Base-by-base conservation (phyloP, 1,284 basidiomycete species). In the Lentinula novae-zelandiae region DNA sequence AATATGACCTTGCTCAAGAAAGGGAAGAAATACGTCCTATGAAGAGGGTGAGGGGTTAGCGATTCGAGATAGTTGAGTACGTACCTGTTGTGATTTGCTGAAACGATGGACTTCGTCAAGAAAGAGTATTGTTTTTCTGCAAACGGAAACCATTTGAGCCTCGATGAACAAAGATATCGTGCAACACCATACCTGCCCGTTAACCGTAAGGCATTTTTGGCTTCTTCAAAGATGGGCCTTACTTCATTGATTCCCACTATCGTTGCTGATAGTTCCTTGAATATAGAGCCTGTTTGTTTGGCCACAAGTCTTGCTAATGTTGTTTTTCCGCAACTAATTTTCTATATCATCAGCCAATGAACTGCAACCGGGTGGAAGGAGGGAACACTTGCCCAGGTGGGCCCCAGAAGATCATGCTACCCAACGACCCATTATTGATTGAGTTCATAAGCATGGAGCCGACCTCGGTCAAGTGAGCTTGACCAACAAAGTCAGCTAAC, bases 91-190 rank as follows among this genome's bases (percentile, higher is more conserved):
- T 2, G 89, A 80, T 67, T 87, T 91, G 67, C 87, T 93, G 70
- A 95, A 90, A n/a, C 90, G 82, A 74, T 96, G 94, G 4, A 96
- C 87, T 73, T 96, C 94, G 68, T 96, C 95, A 63, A 93, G 74
- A 69, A 94, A 94, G 3, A 94, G 70, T 20, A 93, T 74, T 0
- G 90, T 93, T 58, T 82, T 79, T 64, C 86, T 89, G 60, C 38
- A 40, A n/a, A n/a, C n/a, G 54, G 54, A 4, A 27, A 53, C 63
- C 44, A 33, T 51, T 42, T 46, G 46, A 46, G 9, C 36, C 13
- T 13, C 22, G 8, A n/a, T 7, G 53, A 40, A 5, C 40, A 31
- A 60, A 53, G 50, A 2, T 53, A 20, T 61, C 6, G 3, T 40
- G 7, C 27, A 27, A 38, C 12, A 49, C 17, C 70, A 27, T 55